A percentile compares a stretch with the other conserved stretches of the same genome.
These are phyloP conservation scores for Colletotrichum lentis DNA, from an alignment of 2,329 filamentous ascomycete species.

Conservation along the genomic window DNA sequence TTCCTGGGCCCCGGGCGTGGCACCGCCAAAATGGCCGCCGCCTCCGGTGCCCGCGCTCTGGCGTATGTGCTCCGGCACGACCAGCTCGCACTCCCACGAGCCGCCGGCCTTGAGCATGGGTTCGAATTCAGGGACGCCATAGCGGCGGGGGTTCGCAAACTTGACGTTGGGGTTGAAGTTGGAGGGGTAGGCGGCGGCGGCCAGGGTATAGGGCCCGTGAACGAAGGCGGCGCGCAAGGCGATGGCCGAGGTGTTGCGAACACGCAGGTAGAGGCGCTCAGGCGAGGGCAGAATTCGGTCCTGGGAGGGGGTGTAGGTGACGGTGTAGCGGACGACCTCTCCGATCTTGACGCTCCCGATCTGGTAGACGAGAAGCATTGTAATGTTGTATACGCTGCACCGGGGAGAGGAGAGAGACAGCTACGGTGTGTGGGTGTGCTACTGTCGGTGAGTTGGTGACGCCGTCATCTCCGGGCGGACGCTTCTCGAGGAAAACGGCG, in stretches of 20 bases:
- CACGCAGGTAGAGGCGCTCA: constrained; percentile 79
- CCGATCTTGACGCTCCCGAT: constrained; percentile 91
- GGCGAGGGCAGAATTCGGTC: constrained; percentile 92
- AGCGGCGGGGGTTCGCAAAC: constrained; percentile 71
- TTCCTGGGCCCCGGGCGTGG: constrained; percentile 51
- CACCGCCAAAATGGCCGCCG: constrained; percentile 57
- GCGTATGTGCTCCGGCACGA: constrained; percentile 80
- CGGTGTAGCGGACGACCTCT: constrained; percentile 88
- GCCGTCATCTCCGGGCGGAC: constrained; percentile 26
- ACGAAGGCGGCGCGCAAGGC: constrained; percentile 94
- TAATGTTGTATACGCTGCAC: constrained; percentile 35
- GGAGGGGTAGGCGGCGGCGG: constrained; percentile 84
- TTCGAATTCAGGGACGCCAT: constrained; percentile 90
- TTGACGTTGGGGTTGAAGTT: constrained; percentile 85
- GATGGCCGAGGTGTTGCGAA: constrained; percentile 91
- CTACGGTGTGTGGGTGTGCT: constrained; percentile 8
- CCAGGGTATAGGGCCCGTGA: constrained; percentile 92
- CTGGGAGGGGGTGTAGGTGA: constrained; percentile 88
- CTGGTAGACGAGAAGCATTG: constrained; percentile 92
- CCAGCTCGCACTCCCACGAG: constrained; percentile 80
- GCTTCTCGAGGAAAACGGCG: constrained; percentile 6
- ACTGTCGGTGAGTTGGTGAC: constrained; percentile 24
- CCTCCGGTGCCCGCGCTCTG: constrained; percentile 64
- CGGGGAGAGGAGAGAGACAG: neutral
- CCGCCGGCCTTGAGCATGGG: constrained; percentile 96